Conservation (phyloP, 495 filamentous ascomycete species). For the Talaromyces adpressus region DNA sequence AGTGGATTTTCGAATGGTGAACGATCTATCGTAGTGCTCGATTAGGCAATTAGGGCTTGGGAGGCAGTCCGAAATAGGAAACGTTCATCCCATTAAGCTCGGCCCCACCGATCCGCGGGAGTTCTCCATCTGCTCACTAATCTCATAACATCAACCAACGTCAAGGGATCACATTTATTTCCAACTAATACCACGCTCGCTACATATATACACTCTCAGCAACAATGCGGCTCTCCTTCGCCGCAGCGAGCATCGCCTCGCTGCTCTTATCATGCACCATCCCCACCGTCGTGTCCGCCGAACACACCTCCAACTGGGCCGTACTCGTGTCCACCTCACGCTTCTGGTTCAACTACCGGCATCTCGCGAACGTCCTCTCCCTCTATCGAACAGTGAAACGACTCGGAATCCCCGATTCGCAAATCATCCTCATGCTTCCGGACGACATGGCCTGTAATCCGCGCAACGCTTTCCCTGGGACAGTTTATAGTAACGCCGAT, state of each 20-base stretch:
- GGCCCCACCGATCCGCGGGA: not conserved
- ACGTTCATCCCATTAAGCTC: not conserved
- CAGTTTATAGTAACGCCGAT: constrained; percentile 97
- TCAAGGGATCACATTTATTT: not conserved
- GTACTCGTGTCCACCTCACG: constrained; percentile 96
- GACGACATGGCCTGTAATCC: constrained; percentile 99
- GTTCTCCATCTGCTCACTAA: not conserved
- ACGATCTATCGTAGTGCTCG: not conserved
- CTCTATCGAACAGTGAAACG: constrained; percentile 98
- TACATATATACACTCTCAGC: not conserved
- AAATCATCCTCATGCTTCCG: constrained; percentile 98
- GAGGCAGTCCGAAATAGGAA: not conserved
- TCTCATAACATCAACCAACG: not conserved
- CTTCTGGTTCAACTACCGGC: constrained; percentile 99
- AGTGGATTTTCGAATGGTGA: not conserved
- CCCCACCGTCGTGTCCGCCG: constrained; percentile 17
- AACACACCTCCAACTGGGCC: constrained; percentile 98
- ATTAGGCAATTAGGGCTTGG: not conserved
- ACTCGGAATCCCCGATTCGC: constrained; percentile 94
- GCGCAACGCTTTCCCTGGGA: constrained; percentile 93
- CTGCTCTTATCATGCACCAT: constrained; percentile 1
- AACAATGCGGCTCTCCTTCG: not conserved
- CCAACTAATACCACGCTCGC: not conserved
- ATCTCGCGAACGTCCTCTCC: constrained; percentile 95
- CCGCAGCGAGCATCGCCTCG: not conserved